A percentile compares a stretch with the other conserved stretches of the same genome.
Conservation (phyloP, 306 rosid genomes). For the Morella rubra region DNA sequence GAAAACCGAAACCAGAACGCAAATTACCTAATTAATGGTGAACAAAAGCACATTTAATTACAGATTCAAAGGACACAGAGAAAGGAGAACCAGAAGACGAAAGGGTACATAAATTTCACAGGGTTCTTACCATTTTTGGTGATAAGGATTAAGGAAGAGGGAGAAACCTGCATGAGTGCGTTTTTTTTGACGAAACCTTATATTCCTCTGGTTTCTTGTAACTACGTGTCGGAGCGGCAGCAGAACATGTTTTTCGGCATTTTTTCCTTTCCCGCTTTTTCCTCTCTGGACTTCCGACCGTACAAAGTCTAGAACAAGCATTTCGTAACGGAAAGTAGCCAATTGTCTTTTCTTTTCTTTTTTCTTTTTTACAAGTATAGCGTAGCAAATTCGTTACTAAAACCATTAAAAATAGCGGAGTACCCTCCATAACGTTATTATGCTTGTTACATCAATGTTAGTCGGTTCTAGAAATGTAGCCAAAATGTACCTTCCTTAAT, state of each 20-base stretch:
- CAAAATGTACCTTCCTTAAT: no score
- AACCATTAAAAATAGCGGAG: no score
- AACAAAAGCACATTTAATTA: not conserved
- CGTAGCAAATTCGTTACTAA: no score
- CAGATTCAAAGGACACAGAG: not conserved
- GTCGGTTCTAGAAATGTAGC: no score
- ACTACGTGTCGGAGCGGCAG: not conserved
- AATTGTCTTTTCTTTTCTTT: no score
- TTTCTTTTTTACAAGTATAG: no score
- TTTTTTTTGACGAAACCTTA: conserved; percentile 2
- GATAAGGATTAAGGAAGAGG: not conserved
- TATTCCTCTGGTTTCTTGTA: not conserved
- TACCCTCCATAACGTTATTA: no score
- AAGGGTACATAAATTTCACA: not conserved
- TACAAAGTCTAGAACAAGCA: no score
- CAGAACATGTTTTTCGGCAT: not conserved
- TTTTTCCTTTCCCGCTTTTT: not conserved
- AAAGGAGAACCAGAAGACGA: not conserved
- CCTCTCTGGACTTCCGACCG: no score
- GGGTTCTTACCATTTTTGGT: conserved; percentile 3
- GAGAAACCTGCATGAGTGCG: not conserved
- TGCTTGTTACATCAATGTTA: no score
- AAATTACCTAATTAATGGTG: not conserved
- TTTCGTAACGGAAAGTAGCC: no score
- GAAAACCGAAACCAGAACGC: not conserved